Percentiles rank a stretch among this genome's conserved stretches.
Conservation (phyloP, 192 early-diverging fungal genomes). For the Coemansia sp. region DNA sequence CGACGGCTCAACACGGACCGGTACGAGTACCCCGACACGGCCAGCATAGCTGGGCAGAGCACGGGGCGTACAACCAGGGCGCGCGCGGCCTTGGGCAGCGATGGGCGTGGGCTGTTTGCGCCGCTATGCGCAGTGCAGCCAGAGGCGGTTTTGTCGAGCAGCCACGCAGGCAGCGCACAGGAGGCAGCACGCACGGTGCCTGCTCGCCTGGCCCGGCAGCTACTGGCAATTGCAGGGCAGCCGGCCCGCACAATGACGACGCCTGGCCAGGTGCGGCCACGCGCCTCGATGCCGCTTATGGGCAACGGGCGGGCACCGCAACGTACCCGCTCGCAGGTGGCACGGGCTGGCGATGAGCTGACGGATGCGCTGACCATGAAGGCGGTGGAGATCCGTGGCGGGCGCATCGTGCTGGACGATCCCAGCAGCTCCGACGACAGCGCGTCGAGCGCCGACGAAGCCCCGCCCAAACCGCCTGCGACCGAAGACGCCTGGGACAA, state of each 20-base stretch:
- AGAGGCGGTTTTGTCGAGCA: slow-evolving; percentile 15
- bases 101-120: slow-evolving; percentile 41
- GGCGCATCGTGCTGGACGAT: slow-evolving; percentile 47
- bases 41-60: neutral
- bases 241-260: neutral
- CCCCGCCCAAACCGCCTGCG: neutral
- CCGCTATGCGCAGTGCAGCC: slow-evolving; percentile 23
- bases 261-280: slow-evolving; percentile 25
- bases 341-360: slow-evolving; percentile 33
- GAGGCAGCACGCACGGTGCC: slow-evolving; percentile 13
- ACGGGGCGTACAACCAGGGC: slow-evolving; percentile 1
- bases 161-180: neutral
- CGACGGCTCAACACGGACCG: slow-evolving; percentile 47
- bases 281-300: slow-evolving; percentile 50
- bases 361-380: slow-evolving; percentile 51
- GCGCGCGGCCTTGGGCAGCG: slow-evolving; percentile 16
- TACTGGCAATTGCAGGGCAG: slow-evolving; percentile 25
- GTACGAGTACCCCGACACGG: neutral
- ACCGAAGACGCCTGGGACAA: slow-evolving; percentile 23
- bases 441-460: slow-evolving; percentile 7
- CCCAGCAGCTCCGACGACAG: slow-evolving; percentile 38
- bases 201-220: slow-evolving; percentile 22
- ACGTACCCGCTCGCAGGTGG: slow-evolving; percentile 35
- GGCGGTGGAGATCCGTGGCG: slow-evolving; percentile 50
- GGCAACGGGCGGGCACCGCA: slow-evolving; percentile 26